Evolutionary conservation across 2,329 filamentous ascomycete species (phyloP).

Genomic region (Allantophomopsis lycopodina): DNA sequence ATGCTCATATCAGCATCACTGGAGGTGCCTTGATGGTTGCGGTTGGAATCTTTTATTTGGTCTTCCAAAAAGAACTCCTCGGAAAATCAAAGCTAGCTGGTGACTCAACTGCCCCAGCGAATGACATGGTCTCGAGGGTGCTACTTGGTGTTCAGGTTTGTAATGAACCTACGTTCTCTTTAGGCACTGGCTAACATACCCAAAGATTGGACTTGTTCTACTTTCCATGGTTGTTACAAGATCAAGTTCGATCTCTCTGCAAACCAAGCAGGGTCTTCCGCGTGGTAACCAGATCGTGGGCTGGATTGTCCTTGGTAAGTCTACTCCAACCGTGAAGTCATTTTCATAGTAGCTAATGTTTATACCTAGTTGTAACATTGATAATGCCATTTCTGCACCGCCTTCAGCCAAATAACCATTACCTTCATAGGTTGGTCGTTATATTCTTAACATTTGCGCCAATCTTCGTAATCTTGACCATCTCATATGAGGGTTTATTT

Average conservation of each 20-base stretch:
- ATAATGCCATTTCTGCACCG: conserved; percentile 71
- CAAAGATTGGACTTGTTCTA: conserved; percentile 54
- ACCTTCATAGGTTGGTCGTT: conserved; percentile 77
- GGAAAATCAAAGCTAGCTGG: conserved; percentile 9
- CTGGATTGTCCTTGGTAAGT: conserved; percentile 63
- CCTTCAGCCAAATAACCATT: conserved; percentile 69
- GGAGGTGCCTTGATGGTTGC: conserved; percentile 69
- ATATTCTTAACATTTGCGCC: conserved; percentile 90
- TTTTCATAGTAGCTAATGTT: too few relatives aligned
- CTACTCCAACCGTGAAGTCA: conserved; percentile 1
- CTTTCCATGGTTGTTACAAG: conserved; percentile 77
- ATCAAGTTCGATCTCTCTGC: conserved; percentile 72
- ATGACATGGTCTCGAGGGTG: conserved; percentile 37
- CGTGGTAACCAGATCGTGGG: conserved; percentile 78
- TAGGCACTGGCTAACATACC: not conserved
- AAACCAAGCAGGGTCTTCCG: conserved; percentile 74
- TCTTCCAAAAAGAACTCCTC: conserved; percentile 50
- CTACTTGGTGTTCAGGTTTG: conserved; percentile 54
- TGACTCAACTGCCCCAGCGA: conserved; percentile 13
- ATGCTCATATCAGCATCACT: conserved; percentile 36
- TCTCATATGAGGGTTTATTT: conserved; percentile 94
- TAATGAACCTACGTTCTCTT: conserved; percentile 2
- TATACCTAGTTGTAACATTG: conserved; percentile 49
- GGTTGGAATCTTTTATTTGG: conserved; percentile 64
- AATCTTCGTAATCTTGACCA: conserved; percentile 88